A percentile compares a stretch with the other conserved stretches of the same genome.
Evolutionary conservation across 1,139 yeast genomes (phyloP).

Genomic region (Nadsonia starkeyi-henricii): DNA sequence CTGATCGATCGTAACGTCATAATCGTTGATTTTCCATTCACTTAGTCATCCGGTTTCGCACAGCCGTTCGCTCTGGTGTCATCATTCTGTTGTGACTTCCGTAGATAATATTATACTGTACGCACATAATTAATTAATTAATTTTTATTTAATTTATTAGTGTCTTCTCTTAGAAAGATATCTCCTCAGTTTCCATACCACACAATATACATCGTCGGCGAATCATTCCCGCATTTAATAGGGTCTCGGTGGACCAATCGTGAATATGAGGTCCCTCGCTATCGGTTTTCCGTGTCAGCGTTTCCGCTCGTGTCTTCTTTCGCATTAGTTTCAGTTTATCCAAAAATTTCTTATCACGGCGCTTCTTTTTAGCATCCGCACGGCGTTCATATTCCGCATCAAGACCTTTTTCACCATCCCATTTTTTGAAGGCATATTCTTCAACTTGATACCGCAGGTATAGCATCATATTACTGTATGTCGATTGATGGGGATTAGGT

Average conservation of each 20-base stretch:
- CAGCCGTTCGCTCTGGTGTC: too few species aligned
- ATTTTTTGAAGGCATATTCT: constrained; percentile 78
- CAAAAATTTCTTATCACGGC: constrained; percentile 71
- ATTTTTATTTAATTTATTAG: background rate
- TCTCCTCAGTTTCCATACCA: constrained; percentile 75
- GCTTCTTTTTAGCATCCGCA: constrained; percentile 52
- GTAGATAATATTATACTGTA: too few species aligned
- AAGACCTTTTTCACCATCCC: constrained; percentile 84
- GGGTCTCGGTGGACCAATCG: constrained; percentile 56
- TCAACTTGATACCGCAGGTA: constrained; percentile 84
- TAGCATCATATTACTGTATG: constrained; percentile 84
- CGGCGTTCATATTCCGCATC: constrained; percentile 89
- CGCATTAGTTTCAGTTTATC: constrained; percentile 73
- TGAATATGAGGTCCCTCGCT: constrained; percentile 55
- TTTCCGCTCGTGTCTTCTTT: constrained; percentile 83
- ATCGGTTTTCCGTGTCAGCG: constrained; percentile 52
- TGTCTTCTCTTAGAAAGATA: constrained; percentile 22
- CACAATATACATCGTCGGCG: constrained; percentile 63
- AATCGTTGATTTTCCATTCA: too few species aligned
- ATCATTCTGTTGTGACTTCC: too few species aligned
- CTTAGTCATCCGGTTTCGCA: too few species aligned
- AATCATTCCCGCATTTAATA: constrained; percentile 33
- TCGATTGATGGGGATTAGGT: constrained; percentile 86
- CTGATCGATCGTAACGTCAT: too few species aligned
- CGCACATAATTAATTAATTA: too few species aligned